Conservation (phyloP, 306 rosid genomes). For the Rosa multiflora region DNA sequence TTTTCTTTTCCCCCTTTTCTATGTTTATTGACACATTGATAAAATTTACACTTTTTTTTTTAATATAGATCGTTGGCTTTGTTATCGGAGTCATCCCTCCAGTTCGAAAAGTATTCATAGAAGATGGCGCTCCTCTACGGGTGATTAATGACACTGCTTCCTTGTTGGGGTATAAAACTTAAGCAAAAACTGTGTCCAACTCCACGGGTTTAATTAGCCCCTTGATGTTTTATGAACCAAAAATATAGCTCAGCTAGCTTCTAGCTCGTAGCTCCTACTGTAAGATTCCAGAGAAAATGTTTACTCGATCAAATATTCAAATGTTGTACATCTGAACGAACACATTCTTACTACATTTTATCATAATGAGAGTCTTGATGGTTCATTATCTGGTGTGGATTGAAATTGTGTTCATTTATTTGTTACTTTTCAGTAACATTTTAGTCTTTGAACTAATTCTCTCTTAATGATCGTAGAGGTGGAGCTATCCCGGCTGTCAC, state of each 20-base stretch:
- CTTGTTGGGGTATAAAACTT: conserved; percentile 59
- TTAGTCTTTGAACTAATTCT: background rate
- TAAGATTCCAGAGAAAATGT: background rate
- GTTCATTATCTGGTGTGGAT: background rate
- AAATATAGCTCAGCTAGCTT: background rate
- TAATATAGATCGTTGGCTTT: conserved; percentile 60
- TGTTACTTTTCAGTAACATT: background rate
- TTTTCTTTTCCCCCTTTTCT: background rate
- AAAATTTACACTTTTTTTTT: background rate
- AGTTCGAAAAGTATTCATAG: conserved; percentile 49
- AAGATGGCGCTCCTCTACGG: conserved; percentile 62
- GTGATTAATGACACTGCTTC: conserved; percentile 61
- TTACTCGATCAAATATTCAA: background rate
- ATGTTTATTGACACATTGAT: background rate
- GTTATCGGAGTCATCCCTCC: conserved; percentile 52
- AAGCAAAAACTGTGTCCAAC: background rate
- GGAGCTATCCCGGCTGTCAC: conserved; percentile 69
- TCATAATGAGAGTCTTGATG: background rate
- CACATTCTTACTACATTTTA: background rate
- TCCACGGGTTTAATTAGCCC: background rate
- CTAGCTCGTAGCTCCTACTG: background rate
- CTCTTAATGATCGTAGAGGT: conserved; percentile 41
- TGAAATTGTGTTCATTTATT: background rate
- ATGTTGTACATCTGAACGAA: background rate
- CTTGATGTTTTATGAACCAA: background rate